A percentile compares a stretch with the other conserved stretches of the same genome.
These are phyloP conservation scores for Teratosphaeria destructans DNA, from an alignment of 2,329 filamentous ascomycete species.

Conservation along the genomic window DNA sequence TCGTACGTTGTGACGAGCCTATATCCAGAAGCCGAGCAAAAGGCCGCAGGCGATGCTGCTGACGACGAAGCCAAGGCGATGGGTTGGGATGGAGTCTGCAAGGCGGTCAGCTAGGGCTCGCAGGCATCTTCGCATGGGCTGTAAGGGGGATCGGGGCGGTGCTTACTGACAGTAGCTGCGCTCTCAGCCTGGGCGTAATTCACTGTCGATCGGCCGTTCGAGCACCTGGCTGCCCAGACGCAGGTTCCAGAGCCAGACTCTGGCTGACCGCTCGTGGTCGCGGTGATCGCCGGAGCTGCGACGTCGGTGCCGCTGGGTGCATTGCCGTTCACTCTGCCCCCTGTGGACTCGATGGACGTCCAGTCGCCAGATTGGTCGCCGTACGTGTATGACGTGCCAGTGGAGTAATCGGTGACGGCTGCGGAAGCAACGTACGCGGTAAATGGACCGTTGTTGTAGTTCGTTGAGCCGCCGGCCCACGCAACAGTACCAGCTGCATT, in stretches of 20 bases:
- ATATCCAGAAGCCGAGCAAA: conserved; percentile 31
- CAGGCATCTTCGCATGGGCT: conserved; percentile 16
- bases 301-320: conserved; percentile 41
- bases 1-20: conserved; percentile 39
- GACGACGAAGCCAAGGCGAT: conserved; percentile 44
- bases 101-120: conserved; percentile 17
- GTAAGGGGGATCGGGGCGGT: conserved; percentile 6
- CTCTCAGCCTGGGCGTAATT: conserved; percentile 43
- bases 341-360: conserved; percentile 72
- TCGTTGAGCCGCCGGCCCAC: conserved; percentile 79
- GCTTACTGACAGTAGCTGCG: conserved; percentile 57
- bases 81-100: conserved; percentile 40
- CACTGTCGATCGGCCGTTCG: conserved; percentile 22
- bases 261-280: conserved; percentile 29
- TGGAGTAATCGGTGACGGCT: conserved; percentile 81
- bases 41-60: conserved; percentile 34
- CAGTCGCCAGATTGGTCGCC: conserved; percentile 62
- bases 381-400: conserved; percentile 76
- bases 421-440: conserved; percentile 73
- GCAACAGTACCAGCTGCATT: conserved; percentile 74
- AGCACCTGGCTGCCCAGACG: conserved; percentile 1
- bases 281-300: conserved; percentile 51
- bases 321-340: conserved; percentile 54
- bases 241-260: not conserved
- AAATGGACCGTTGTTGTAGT: conserved; percentile 77